phyloP scores from a whole-genome alignment of 495 filamentous ascomycete species.

The Penicillium lividum region DNA sequence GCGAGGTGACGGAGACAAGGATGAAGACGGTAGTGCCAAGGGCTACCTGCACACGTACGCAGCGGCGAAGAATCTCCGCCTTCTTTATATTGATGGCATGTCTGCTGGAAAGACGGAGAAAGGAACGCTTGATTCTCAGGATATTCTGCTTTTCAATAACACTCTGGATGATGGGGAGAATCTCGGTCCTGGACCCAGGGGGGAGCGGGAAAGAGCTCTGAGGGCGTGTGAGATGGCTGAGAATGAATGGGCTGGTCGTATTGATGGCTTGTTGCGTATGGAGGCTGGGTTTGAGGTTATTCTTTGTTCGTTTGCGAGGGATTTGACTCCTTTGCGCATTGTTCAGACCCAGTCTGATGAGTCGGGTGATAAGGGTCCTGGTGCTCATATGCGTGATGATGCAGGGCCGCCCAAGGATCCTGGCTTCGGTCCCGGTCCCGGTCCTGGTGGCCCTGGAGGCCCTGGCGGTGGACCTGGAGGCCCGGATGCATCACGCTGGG shows the following conservation, averaged over 20 bases:
- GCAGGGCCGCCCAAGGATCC: slow-evolving; percentile 18
- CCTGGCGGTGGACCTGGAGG: slow-evolving; percentile 9
- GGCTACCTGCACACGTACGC: slow-evolving; percentile 61
- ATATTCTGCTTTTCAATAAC: slow-evolving; percentile 49
- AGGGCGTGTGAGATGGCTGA: slow-evolving; percentile 51
- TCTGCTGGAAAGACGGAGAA: slow-evolving; percentile 57
- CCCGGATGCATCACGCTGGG: slow-evolving; percentile 22
- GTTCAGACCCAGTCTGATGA: slow-evolving; percentile 25
- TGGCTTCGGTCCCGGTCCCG: not conserved
- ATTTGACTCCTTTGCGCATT: slow-evolving; percentile 33
- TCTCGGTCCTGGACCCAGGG: slow-evolving; percentile 4
- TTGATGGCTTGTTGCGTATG: slow-evolving; percentile 66
- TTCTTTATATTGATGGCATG: slow-evolving; percentile 65
- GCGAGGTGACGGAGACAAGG: slow-evolving; percentile 5
- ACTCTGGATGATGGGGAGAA: slow-evolving; percentile 11
- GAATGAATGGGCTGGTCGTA: slow-evolving; percentile 46
- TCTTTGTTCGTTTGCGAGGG: slow-evolving; percentile 59
- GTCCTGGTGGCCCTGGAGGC: slow-evolving; percentile 14
- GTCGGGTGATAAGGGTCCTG: not conserved
- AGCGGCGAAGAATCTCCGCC: slow-evolving; percentile 48
- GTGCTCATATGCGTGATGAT: slow-evolving; percentile 6
- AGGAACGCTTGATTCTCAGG: slow-evolving; percentile 63
- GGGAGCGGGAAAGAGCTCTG: slow-evolving; percentile 48
- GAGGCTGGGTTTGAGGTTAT: slow-evolving; percentile 72
- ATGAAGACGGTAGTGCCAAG: slow-evolving; percentile 12